Percentiles rank a stretch among this genome's conserved stretches.
Conservation (phyloP, 441 rosid genomes). For the Euphorbia celastroides region DNA sequence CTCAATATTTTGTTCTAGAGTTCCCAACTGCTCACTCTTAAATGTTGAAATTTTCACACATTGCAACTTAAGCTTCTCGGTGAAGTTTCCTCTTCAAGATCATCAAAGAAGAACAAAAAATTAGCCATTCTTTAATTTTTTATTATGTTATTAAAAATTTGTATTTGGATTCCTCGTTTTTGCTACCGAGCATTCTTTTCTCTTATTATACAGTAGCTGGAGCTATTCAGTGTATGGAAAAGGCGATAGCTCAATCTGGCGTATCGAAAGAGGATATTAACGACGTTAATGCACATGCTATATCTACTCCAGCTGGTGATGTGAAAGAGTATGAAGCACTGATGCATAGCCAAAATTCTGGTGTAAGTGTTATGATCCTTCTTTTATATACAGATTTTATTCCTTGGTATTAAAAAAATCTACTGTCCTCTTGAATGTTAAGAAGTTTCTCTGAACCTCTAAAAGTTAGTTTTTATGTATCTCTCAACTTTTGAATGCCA, state of each 20-base stretch:
- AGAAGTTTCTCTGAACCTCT: too few relatives aligned
- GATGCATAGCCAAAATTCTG: slow-evolving; percentile 65
- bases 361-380: slow-evolving; percentile 35
- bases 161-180: neutral
- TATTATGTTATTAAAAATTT: neutral
- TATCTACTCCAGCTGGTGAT: slow-evolving; percentile 90
- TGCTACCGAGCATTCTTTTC: slow-evolving; percentile 10
- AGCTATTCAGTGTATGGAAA: slow-evolving; percentile 75
- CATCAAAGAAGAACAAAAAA: neutral
- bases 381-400: slow-evolving; percentile 11
- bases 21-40: neutral
- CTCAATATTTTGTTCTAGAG: neutral
- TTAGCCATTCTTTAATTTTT: neutral
- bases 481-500: too few relatives aligned
- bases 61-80: neutral
- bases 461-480: too few relatives aligned
- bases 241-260: slow-evolving; percentile 73
- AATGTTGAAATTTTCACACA: neutral
- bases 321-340: slow-evolving; percentile 81
- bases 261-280: slow-evolving; percentile 71
- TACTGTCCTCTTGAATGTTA: too few relatives aligned
- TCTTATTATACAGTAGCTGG: slow-evolving; percentile 52
- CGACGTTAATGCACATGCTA: slow-evolving; percentile 95
- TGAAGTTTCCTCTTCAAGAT: neutral
- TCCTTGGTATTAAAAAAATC: too few relatives aligned